Conservation (phyloP, 2,329 filamentous ascomycete genomes). For the Fusarium paranaense region DNA sequence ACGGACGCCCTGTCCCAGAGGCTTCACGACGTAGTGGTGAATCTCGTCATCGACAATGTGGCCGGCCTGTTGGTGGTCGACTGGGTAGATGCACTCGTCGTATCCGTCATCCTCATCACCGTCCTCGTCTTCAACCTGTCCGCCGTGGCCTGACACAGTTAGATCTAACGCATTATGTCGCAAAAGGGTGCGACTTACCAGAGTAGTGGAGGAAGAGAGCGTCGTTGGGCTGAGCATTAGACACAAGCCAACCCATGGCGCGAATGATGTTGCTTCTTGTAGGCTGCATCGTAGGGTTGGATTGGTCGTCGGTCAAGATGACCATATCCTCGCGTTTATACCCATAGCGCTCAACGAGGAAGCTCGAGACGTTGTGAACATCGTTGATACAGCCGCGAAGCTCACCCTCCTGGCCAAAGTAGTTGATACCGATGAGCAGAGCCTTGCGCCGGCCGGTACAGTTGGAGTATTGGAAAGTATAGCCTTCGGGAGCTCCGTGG, state of each 20-base stretch:
- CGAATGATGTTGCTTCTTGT: constrained; percentile 81
- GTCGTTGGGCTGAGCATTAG: constrained; percentile 78
- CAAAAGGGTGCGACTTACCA: constrained; percentile 54
- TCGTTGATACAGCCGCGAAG: constrained; percentile 85
- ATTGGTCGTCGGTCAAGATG: constrained; percentile 79
- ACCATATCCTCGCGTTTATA: constrained; percentile 87
- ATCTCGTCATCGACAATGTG: constrained; percentile 85
- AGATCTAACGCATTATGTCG: neutral
- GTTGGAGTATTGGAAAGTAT: constrained; percentile 81
- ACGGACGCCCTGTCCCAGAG: constrained; percentile 85
- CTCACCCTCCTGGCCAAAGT: constrained; percentile 78
- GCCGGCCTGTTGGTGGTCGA: constrained; percentile 76
- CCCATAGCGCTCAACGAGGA: constrained; percentile 74
- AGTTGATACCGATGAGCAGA: constrained; percentile 83
- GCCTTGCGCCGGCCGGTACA: constrained; percentile 81
- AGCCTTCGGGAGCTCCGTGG: constrained; percentile 74
- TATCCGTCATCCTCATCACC: constrained; percentile 83
- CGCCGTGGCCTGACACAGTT: constrained; percentile 71
- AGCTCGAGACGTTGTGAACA: constrained; percentile 79
- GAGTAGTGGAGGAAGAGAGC: constrained; percentile 84
- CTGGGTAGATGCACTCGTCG: constrained; percentile 83
- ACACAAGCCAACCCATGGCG: constrained; percentile 81
- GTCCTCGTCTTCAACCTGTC: constrained; percentile 78
- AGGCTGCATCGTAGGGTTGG: constrained; percentile 75
- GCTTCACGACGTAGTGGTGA: constrained; percentile 80